phyloP scores from a whole-genome alignment of 2,329 filamentous ascomycete species.

The Aspergillus clavatus region DNA sequence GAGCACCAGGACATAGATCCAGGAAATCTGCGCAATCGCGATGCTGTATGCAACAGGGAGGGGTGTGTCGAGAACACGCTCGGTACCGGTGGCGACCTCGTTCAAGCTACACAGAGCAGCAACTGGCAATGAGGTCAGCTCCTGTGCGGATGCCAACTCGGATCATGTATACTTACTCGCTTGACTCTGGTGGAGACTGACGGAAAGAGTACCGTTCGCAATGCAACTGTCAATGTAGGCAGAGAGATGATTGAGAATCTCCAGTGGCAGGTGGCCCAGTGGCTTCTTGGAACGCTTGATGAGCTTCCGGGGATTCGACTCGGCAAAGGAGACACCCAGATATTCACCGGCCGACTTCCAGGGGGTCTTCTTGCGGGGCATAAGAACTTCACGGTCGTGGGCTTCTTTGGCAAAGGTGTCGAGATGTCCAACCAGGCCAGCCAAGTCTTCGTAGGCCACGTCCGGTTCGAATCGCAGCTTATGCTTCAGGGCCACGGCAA shows the following conservation, averaged over 20 bases:
- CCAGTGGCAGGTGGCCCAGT: constrained; percentile 76
- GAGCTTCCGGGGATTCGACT: constrained; percentile 71
- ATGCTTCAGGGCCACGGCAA: constrained; percentile 74
- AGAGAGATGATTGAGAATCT: constrained; percentile 70
- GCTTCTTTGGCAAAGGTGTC: constrained; percentile 67
- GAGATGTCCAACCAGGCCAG: constrained; percentile 64
- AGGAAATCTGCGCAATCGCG: constrained; percentile 79
- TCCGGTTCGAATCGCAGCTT: constrained; percentile 79
- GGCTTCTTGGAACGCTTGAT: constrained; percentile 69
- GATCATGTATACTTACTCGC: constrained; percentile 24
- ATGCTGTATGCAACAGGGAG: constrained; percentile 80
- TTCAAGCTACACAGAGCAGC: constrained; percentile 61
- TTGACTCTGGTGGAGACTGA: constrained; percentile 36
- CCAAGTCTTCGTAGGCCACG: constrained; percentile 68
- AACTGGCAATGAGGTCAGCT: constrained; percentile 36
- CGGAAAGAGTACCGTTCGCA: constrained; percentile 34
- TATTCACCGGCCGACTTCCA: constrained; percentile 67
- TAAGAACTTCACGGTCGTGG: constrained; percentile 38
- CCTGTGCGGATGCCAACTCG: background rate
- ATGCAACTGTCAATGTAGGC: constrained; percentile 61
- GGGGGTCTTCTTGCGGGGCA: constrained; percentile 43
- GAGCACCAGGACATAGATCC: constrained; percentile 73
- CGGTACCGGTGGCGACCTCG: constrained; percentile 66
- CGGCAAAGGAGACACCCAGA: constrained; percentile 70
- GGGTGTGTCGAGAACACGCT: constrained; percentile 76